Base-by-base conservation (phyloP, 306 rosid species). In the Mimosa bimucronata region DNA sequence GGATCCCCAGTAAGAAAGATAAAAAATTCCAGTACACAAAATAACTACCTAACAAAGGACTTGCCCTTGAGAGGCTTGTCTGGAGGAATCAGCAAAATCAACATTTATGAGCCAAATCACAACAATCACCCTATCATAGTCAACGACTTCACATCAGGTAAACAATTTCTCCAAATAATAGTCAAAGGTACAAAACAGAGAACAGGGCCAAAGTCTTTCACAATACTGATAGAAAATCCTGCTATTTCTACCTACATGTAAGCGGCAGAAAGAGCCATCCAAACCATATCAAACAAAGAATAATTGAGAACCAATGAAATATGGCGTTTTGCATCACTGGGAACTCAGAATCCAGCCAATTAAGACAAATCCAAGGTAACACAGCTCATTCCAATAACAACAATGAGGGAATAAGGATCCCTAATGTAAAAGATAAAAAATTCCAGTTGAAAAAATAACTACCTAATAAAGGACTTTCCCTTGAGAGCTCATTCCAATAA, bases 21-120 rank as follows among this genome's bases (percentile, higher is more conserved):
- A 29, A 65, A 38, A 68, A 37, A 3, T 45, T 44, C 12, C n/a
- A 31, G 48, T 40, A 7, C 3, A 34, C 38, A 41, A 5, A 38
- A 30, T 8, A 53, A 13, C 40, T 79, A 84, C 95, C 96, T 88
- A 86, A 93, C 88, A 83, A 88, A 91, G 81, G 97, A 89, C 62
- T 85, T 88, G 74, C 91, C 91, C 80, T 84, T 86, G 71, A 85
- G 88, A 75, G 87, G 69, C 66, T 80, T 83, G 25, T 80, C 66
- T 30, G 42, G 81, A n/a, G 46, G 4, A 28, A 87, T 58, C 34
- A n/a, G n/a, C n/a, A n/a, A n/a, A n/a, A n/a, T n/a, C n/a, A n/a
- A n/a, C n/a, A n/a, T n/a, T n/a, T n/a, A n/a, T n/a, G n/a, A n/a
- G n/a, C n/a, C n/a, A n/a, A n/a, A n/a, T n/a, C n/a, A n/a, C n/a